Base-by-base conservation (phyloP, 164 flowering plant genomes). In the Protea cynaroides region DNA sequence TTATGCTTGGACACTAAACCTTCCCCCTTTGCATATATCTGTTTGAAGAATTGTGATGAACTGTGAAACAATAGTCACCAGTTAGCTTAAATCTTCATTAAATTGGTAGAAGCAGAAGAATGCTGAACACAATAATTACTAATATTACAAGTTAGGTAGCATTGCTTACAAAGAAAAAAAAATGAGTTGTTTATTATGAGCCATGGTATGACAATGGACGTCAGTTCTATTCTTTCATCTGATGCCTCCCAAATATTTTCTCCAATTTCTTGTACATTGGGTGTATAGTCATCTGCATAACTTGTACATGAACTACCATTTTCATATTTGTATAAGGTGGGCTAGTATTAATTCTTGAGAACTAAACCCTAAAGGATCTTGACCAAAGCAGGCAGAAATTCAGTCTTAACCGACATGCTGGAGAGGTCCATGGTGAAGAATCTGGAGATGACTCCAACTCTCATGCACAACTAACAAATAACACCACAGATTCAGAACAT, bases 371-470 rank as follows among this genome's bases (percentile, higher is more conserved):
- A 29, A 29, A 50, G n/a, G 40, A 7, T 7, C 4, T 47, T 37
- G 61, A 62, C 46, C 52, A 25, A 61, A 77, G 36, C 74, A 87
- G 94, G 82, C 82, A 80, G 58, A 80, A 73, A 72, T 81, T 84
- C 61, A 80, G 51, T 51, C 37, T 64, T 40, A 75, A 69, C 25
- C 51, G 29, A 14, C 62, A 56, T 24, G 59, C 51, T 14, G 14
- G n/a, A 37, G 57, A 57, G 51, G 54, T 52, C 56, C 65, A 23
- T 5, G 68, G 15, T 64, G 37, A 12, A 63, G 75, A 49, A 29
- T 29, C 34, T 29, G 34, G 34, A 17, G 65, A 51, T 49, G 56
- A 49, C 58, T 60, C 67, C 34, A 72, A 68, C 62, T 47, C 59
- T 53, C 46, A 1, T 4, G 23, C 15, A 11, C 62, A 70, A 43